These are phyloP conservation scores for Arthroderma uncinatum DNA, from an alignment of 2,329 filamentous ascomycete genomes.

Conservation along the genomic window DNA sequence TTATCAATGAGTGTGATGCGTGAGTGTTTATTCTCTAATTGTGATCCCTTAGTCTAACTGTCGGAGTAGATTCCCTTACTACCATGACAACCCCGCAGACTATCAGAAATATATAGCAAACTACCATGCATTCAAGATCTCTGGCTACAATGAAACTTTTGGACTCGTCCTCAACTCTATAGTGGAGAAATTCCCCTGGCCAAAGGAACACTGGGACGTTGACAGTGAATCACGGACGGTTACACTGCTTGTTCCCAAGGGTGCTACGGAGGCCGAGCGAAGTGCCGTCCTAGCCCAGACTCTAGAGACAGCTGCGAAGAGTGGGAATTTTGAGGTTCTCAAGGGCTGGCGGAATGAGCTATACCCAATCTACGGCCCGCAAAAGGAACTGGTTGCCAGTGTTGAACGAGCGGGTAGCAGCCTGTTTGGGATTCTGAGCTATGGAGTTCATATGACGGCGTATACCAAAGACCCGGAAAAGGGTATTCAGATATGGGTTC, in stretches of 20 bases:
- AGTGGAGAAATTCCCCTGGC: constrained; percentile 33
- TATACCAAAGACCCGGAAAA: constrained; percentile 47
- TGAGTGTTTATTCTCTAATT: constrained; percentile 26
- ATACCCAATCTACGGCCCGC: constrained; percentile 62
- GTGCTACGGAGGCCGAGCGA: constrained; percentile 51
- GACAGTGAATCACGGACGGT: constrained; percentile 52
- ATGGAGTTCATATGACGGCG: constrained; percentile 71
- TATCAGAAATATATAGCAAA: constrained; percentile 45
- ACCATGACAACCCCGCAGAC: constrained; percentile 46
- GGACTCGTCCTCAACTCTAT: constrained; percentile 48
- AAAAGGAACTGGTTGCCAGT: constrained; percentile 51
- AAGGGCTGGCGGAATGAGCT: constrained; percentile 69
- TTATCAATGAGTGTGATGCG: constrained; percentile 46
- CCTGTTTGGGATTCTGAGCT: constrained; percentile 64
- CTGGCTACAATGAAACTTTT: constrained; percentile 51
- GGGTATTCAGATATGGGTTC: constrained; percentile 73
- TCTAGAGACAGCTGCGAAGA: constrained; percentile 55
- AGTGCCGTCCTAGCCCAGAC: constrained; percentile 48
- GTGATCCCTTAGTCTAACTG: not conserved
- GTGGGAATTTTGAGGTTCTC: constrained; percentile 62
- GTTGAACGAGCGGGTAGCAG: constrained; percentile 66
- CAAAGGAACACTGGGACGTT: constrained; percentile 49
- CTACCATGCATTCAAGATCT: constrained; percentile 56
- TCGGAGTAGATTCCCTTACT: constrained; percentile 61
- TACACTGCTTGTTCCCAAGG: constrained; percentile 45